A percentile compares a stretch with the other conserved stretches of the same genome.
Evolutionary conservation across 2,329 filamentous ascomycete species (phyloP).

Genomic region (Plectosphaerella plurivora): DNA sequence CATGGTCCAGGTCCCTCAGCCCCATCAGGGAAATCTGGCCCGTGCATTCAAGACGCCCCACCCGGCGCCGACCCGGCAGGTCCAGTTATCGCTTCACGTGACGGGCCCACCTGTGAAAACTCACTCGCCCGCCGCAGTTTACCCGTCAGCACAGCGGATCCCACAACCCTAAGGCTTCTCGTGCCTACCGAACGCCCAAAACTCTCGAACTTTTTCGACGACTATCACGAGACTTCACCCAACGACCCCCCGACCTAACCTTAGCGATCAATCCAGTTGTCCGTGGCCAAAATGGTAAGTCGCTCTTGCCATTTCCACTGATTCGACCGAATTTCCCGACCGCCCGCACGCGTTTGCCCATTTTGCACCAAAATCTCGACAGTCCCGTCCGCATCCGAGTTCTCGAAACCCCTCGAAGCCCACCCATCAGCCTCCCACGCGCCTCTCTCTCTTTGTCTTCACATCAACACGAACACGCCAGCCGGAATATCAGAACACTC

Average conservation of each 20-base stretch:
- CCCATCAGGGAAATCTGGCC: slow-evolving; percentile 2
- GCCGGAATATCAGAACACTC: not conserved
- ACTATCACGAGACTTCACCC: slow-evolving; percentile 6
- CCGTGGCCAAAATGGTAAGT: slow-evolving; percentile 41
- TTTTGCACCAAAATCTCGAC: slow-evolving; percentile 6
- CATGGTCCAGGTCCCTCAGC: no score
- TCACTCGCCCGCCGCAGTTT: no score
- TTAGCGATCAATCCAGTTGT: slow-evolving; percentile 26
- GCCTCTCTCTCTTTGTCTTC: not conserved
- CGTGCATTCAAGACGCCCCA: slow-evolving; percentile 4
- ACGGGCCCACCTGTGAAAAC: no score
- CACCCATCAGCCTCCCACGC: slow-evolving; percentile 13
- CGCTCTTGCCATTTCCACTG: slow-evolving; percentile 2
- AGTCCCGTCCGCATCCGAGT: slow-evolving; percentile 10
- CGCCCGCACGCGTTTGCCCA: slow-evolving; percentile 1
- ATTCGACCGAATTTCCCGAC: not conserved
- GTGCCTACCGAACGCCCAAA: no score
- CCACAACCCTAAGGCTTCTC: no score
- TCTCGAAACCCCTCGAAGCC: not conserved
- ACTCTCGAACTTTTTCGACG: not conserved
- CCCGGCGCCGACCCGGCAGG: no score
- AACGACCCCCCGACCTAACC: slow-evolving; percentile 7
- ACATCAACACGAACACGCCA: not conserved
- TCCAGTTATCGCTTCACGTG: no score
- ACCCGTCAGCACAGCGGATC: no score